Evolutionary conservation across 1,284 basidiomycete species (phyloP).

Genomic region (Fomitopsis schrenkii): DNA sequence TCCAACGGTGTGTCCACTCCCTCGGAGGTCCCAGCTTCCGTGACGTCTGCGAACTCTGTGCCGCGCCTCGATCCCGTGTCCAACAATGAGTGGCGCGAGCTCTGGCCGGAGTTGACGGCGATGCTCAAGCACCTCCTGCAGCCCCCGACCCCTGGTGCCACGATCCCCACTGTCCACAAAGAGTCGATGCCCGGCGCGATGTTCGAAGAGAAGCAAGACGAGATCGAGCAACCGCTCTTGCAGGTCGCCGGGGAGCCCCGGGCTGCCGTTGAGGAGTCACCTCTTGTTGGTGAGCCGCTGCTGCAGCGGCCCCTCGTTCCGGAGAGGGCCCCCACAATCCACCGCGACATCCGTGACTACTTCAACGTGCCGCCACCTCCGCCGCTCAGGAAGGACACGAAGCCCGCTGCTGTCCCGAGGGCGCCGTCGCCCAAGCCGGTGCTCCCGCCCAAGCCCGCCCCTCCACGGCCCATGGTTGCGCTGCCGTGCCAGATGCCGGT

Average conservation of each 20-base stretch:
- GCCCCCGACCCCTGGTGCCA: slow-evolving; percentile 12
- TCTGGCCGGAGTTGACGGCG: slow-evolving; percentile 29
- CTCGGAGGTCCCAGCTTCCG: slow-evolving; percentile 14
- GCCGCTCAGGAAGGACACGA: not conserved
- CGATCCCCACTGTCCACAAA: not conserved
- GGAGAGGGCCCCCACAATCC: slow-evolving; percentile 3
- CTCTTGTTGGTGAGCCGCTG: slow-evolving; percentile 28
- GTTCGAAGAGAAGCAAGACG: slow-evolving; percentile 13
- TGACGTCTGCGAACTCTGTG: slow-evolving; percentile 12
- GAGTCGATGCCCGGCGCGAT: slow-evolving; percentile 21
- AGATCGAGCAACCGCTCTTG: not conserved
- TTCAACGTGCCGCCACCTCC: not conserved
- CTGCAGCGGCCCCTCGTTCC: slow-evolving; percentile 20
- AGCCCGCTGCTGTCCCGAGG: not conserved
- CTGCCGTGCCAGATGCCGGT: not conserved
- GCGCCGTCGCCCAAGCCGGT: not conserved
- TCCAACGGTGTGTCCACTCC: slow-evolving; percentile 15
- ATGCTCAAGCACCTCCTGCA: slow-evolving; percentile 27
- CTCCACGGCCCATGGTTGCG: no score
- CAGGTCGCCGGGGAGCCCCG: not conserved
- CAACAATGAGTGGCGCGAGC: slow-evolving; percentile 24
- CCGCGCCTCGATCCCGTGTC: slow-evolving; percentile 22
- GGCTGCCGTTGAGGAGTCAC: slow-evolving; percentile 19
- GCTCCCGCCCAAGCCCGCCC: not conserved
- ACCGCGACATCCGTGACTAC: slow-evolving; percentile 1